Base-by-base conservation (phyloP, 1,139 yeast species). In the Saccharomycopsis phalli region DNA sequence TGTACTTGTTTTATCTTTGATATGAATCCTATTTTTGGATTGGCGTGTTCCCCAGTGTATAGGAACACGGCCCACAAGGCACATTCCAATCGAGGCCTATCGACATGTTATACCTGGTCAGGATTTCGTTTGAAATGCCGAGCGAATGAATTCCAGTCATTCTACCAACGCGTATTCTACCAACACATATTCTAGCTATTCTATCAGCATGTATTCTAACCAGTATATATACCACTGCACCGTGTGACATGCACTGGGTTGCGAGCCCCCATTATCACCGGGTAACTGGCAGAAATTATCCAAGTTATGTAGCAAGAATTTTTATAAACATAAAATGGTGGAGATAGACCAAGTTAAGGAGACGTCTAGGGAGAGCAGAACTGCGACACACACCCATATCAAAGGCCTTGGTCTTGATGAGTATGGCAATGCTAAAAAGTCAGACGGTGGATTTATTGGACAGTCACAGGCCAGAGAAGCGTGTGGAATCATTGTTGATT, bases 351-450 rank as follows among this genome's bases (percentile, higher is more conserved):
- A 86, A 61, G 84, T 83, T 40, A 81, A 80, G 53, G 83, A 81
- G 40, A 66, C 62, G 28, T 46, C 67, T 20, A 69, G 81, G 45
- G 84, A 80, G 47, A 71, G 74, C 48, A 73, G 98, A 54, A 88
- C 97, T 1, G 95, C 97, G 1, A 94, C 98, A 10, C 98, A 91
- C 58, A 87, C 97, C 4, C 98, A 91, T 59, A 91, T 91, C 67
- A 84, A 82, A 59, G 97, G 97, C 2, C 72, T 91, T 26, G 98
- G 98, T 0, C 68, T 91, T 39, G 95, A 88, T 54, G 97, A 88
- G 53, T 77, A 74, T 51, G 98, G 98, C 25, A 60, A 68, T 37
- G 96, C 97, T 25, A 82, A 81, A 50, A 71, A 72, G 35, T 74
- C 82, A 32, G 97, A 88, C 57, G 95, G 94, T 34, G 97, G 97